A percentile compares a stretch with the other conserved stretches of the same genome.
Conservation (phyloP, 1,284 basidiomycete species). For the Rhodotorula sp. region DNA sequence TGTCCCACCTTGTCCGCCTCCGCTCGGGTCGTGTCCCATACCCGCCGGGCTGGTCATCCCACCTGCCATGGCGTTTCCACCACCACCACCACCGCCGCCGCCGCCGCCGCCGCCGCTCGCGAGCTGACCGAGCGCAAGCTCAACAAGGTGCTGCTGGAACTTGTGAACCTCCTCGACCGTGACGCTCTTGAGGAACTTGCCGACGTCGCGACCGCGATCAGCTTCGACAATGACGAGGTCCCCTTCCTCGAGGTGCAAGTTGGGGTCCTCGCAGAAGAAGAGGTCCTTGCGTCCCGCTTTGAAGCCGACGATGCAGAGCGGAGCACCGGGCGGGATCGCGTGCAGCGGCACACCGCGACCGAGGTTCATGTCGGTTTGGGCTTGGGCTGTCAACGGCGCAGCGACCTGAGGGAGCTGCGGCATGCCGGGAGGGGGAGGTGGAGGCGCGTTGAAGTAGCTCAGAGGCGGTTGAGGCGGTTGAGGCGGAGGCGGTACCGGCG, state of each 20-base stretch:
- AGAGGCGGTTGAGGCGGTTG: slow-evolving; percentile 19
- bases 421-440: slow-evolving; percentile 9
- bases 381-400: slow-evolving; percentile 40
- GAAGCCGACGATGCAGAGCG: slow-evolving; percentile 95
- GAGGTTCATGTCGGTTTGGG: slow-evolving; percentile 51
- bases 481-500: slow-evolving; percentile 19
- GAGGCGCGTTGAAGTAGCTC: slow-evolving; percentile 22
- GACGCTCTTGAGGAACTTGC: slow-evolving; percentile 61
- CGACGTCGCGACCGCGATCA: slow-evolving; percentile 64
- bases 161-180: slow-evolving; percentile 85
- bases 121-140: slow-evolving; percentile 41
- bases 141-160: slow-evolving; percentile 71
- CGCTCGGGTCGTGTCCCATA: neutral
- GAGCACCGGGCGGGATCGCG: slow-evolving; percentile 73
- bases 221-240: slow-evolving; percentile 97
- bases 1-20: slow-evolving; percentile 9
- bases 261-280: slow-evolving; percentile 75
- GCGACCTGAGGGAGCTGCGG: slow-evolving; percentile 24
- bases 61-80: slow-evolving; percentile 5
- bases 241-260: slow-evolving; percentile 61
- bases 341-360: slow-evolving; percentile 86
- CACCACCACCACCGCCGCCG: too few species aligned
- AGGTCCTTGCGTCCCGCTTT: slow-evolving; percentile 93
- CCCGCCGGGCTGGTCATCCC: neutral
- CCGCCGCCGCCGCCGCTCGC: slow-evolving; percentile 8